phyloP scores from a whole-genome alignment of 352 stramenopile species.

The Pythium coloratum region DNA sequence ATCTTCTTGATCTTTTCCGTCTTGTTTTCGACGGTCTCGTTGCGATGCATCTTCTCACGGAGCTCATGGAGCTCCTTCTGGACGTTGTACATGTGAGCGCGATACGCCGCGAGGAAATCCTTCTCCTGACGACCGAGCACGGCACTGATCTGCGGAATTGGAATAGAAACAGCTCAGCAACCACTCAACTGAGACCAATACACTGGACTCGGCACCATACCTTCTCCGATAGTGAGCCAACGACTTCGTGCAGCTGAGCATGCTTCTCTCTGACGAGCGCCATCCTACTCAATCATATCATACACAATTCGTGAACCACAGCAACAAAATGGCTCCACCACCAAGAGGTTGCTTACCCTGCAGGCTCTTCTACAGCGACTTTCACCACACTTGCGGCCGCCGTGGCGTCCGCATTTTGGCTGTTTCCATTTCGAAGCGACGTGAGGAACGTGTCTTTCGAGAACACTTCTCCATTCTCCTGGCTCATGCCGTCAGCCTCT shows the following conservation, averaged over 20 bases:
- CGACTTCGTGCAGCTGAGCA: constrained; percentile 76
- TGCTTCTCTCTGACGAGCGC: constrained; percentile 74
- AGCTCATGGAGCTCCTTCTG: constrained; percentile 93
- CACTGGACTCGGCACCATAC: constrained; percentile 8
- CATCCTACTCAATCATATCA: constrained; percentile 47
- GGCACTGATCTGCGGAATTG: constrained; percentile 59
- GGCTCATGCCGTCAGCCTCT: constrained; percentile 36
- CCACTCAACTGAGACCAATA: neutral
- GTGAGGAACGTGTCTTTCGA: constrained; percentile 84
- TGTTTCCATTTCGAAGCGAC: constrained; percentile 51
- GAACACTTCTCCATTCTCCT: constrained; percentile 61
- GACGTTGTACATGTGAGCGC: constrained; percentile 95
- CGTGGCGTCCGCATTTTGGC: constrained; percentile 12
- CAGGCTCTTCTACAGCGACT: constrained; percentile 38
- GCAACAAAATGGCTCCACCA: neutral
- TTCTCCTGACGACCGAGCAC: constrained; percentile 91
- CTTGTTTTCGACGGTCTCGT: constrained; percentile 88
- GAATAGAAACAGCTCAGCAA: neutral
- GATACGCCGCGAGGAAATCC: constrained; percentile 92
- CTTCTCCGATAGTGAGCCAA: constrained; percentile 84
- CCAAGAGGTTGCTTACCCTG: constrained; percentile 34
- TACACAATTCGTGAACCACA: neutral
- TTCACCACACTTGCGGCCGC: constrained; percentile 8
- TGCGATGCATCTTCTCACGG: constrained; percentile 87
- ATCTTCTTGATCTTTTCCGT: constrained; percentile 92